A percentile compares a stretch with the other conserved stretches of the same genome.
phyloP scores from a whole-genome alignment of 2,329 filamentous ascomycete species.

The Clonostachys byssicola region DNA sequence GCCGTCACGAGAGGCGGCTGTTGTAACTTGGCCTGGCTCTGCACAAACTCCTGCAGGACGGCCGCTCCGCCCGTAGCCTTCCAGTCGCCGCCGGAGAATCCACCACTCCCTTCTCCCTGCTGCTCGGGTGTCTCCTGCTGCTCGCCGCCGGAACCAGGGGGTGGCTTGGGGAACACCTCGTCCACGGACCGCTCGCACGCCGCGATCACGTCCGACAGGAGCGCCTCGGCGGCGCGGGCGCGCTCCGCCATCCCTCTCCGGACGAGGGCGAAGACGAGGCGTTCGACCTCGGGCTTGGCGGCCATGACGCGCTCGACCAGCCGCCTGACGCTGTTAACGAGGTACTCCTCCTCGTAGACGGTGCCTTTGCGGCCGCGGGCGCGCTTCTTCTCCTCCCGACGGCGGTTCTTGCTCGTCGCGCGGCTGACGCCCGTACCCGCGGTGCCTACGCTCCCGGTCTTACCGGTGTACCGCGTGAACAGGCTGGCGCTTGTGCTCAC shows the following conservation, averaged over 20 bases:
- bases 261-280: constrained; percentile 72
- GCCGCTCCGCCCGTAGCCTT: constrained; percentile 43
- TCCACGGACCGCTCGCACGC: constrained; percentile 62
- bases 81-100: constrained; percentile 13
- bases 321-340: constrained; percentile 80
- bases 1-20: constrained; percentile 43
- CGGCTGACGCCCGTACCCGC: constrained; percentile 70
- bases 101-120: constrained; percentile 11
- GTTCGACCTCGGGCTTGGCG: constrained; percentile 66
- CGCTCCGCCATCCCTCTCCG: constrained; percentile 84
- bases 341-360: constrained; percentile 96
- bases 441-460: constrained; percentile 58
- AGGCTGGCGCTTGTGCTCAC: constrained; percentile 80
- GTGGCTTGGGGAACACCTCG: constrained; percentile 59
- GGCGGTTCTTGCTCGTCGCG: constrained; percentile 81
- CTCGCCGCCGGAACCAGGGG: constrained; percentile 8
- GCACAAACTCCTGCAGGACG: constrained; percentile 45
- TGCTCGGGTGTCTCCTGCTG: constrained; percentile 6
- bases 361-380: constrained; percentile 93
- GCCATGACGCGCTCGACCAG: constrained; percentile 79
- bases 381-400: constrained; percentile 90
- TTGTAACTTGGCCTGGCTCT: constrained; percentile 33
- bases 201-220: constrained; percentile 70
- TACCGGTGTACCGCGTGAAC: constrained; percentile 88
- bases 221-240: constrained; percentile 70